Base-by-base conservation (phyloP, 208 protist species). In the Leishmania arabica region DNA sequence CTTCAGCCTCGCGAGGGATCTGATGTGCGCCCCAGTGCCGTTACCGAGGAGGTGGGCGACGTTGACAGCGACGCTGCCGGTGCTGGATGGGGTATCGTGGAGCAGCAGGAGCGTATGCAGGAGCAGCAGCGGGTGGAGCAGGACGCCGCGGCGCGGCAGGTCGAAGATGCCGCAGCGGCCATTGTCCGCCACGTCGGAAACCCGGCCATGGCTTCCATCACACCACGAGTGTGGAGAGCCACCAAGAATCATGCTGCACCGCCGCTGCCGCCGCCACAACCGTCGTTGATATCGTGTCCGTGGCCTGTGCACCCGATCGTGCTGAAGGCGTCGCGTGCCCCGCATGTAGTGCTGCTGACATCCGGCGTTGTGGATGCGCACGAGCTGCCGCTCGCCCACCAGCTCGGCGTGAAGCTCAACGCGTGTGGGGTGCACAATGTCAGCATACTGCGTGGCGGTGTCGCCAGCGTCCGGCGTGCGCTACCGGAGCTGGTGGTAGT, bases 351-450 rank as follows among this genome's bases (percentile, higher is more conserved):
- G 27, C 84, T 91, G 15, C 49, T 91, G 0, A 64, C 81, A 19
- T 62, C 54, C n/a, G 81, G 76, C 49, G 49, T 13, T 6, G 68
- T 13, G 15, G 79, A 64, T 21, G 75, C 27, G 1, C 75, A 75
- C 34, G 81, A 76, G 74, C 73, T 78, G 66, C 40, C 62, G 51
- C 80, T 88, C 24, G 82, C 86, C 17, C 86, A 88, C 60, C 83
- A 78, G 73, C 82, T 95, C n/a, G 89, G 82, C 2, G 75, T 86
- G 62, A 85, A 91, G 78, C 79, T 95, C 37, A 84, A 80, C 27
- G 82, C 80, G 31, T 92, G 75, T 75, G 90, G 90, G 15, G 86
- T 92, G 54, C 92, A 89, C 51, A 86, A 93, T 82, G 88, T 94
- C 7, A 92, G 90, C 37, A 83, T 95, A 68, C 75, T 95, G 77